phyloP scores from a whole-genome alignment of 108 stramenopile species.

The Ochromonas danica region DNA sequence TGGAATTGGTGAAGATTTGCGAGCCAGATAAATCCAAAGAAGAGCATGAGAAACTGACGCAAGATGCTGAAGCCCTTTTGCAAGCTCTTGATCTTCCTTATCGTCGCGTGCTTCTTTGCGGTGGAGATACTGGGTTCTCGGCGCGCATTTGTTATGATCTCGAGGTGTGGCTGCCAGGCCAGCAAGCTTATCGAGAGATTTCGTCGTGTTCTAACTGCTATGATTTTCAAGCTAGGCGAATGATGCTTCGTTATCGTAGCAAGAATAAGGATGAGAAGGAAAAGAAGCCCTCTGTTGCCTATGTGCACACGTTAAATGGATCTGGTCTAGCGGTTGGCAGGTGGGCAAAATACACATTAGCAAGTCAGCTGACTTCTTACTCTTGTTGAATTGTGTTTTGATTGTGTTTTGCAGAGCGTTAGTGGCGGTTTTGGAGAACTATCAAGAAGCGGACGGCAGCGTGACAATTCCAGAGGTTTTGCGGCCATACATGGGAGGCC shows the following conservation, averaged over 20 bases:
- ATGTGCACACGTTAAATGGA: constrained; percentile 95
- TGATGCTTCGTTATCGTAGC: constrained; percentile 85
- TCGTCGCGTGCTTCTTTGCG: constrained; percentile 85
- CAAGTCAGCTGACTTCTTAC: too few species aligned
- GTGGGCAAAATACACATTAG: background rate
- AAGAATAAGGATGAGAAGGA: constrained; percentile 37
- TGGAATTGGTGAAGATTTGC: constrained; percentile 91
- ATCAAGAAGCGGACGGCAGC: constrained; percentile 82
- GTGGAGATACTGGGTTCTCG: constrained; percentile 89
- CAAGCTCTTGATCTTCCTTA: constrained; percentile 76
- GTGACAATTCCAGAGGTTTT: constrained; percentile 79
- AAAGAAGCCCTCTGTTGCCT: too few species aligned
- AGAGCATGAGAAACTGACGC: constrained; percentile 74
- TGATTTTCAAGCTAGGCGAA: constrained; percentile 94
- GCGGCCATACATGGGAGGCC: constrained; percentile 67
- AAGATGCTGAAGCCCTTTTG: constrained; percentile 27
- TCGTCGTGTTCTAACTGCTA: constrained; percentile 87
- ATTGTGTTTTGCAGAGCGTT: constrained; percentile 63
- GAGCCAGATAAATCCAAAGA: constrained; percentile 68
- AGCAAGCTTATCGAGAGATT: constrained; percentile 84
- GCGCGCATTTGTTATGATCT: constrained; percentile 93
- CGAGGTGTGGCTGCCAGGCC: constrained; percentile 96
- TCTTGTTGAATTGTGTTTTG: too few species aligned
- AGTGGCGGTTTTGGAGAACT: constrained; percentile 94
- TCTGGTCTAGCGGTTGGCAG: constrained; percentile 89